Evolutionary conservation across 2,329 filamentous ascomycete species (phyloP).

Genomic region (Cercospora janseana): DNA sequence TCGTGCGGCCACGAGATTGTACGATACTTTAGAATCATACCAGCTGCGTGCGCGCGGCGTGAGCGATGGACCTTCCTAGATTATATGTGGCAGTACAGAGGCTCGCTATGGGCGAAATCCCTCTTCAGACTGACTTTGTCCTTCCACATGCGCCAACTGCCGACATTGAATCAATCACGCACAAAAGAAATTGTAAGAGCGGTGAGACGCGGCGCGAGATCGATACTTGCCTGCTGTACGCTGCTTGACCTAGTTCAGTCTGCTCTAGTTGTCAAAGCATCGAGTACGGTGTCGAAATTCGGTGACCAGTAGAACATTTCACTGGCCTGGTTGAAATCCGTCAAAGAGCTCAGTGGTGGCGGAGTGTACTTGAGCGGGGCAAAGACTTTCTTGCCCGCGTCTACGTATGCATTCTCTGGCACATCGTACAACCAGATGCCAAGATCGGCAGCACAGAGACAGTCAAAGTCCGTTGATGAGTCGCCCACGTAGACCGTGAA

Average conservation of each 20-base stretch:
- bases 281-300: conserved; percentile 14
- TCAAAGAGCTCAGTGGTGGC: conserved; percentile 11
- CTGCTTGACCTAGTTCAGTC: background rate
- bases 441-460: conserved; percentile 45
- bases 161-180: no score
- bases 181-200: no score
- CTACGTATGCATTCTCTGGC: conserved; percentile 13
- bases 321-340: background rate
- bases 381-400: conserved; percentile 25
- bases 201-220: no score
- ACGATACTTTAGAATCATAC: conserved; percentile 18
- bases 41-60: conserved; percentile 17
- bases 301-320: conserved; percentile 24
- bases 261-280: background rate
- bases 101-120: background rate
- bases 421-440: conserved; percentile 43
- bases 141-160: no score
- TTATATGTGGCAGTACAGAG: background rate
- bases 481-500: conserved; percentile 49
- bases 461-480: conserved; percentile 49
- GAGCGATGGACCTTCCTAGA: conserved; percentile 16
- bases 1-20: background rate
- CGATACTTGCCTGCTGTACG: no score
- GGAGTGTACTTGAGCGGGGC: conserved; percentile 24
- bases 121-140: no score